Base-by-base conservation (phyloP, 345 rosid genomes). In the Excoecaria agallocha region DNA sequence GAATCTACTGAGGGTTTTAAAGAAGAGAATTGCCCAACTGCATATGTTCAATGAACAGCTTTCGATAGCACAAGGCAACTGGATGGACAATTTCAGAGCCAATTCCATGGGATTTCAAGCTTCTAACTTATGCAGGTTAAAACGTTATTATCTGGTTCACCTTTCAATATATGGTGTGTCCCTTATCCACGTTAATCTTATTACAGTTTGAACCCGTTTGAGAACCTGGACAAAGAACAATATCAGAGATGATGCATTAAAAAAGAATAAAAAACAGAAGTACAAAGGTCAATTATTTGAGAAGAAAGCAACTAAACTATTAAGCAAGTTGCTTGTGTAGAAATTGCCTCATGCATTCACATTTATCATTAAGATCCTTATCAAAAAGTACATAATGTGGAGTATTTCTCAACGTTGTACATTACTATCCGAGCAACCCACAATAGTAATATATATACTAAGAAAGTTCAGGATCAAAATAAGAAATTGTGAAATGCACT, bases 181-280 rank as follows among this genome's bases (percentile, higher is more conserved):
- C 84, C 98, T 86, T 75, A 95, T 85, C 98, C 99, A 91, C 0
- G 99, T 95, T 70, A 89, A 68, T 79, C 80, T 90, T 74, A 90
- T 71, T 50, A 93, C 61, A 0, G 84, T 83, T 52, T 85, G 84
- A 52, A 87, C 48, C 77, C 84, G 84, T 77, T 89, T 82, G 63
- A 92, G 97, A 86, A 92, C 97, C 98, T 94, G 89, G 70, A 83
- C 60, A 77, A 63, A 48, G 59, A 70, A 66, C 35, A 71, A 64
- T 30, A 48, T 8, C 0, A 12, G 8, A 2, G 48, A 39, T 41
- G 24, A 52, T 20, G 45, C 62, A 68, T 54, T 13, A 41, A 20
- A 43, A 20, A 74, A 2, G 41, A 49, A 48, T 30, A 30, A 35
- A 0, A 24, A 63, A 49, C 51, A 51, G 16, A 30, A 45, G 45